Evolutionary conservation across 257 asterid species (phyloP).

Genomic region (Solanum habrochaites): DNA sequence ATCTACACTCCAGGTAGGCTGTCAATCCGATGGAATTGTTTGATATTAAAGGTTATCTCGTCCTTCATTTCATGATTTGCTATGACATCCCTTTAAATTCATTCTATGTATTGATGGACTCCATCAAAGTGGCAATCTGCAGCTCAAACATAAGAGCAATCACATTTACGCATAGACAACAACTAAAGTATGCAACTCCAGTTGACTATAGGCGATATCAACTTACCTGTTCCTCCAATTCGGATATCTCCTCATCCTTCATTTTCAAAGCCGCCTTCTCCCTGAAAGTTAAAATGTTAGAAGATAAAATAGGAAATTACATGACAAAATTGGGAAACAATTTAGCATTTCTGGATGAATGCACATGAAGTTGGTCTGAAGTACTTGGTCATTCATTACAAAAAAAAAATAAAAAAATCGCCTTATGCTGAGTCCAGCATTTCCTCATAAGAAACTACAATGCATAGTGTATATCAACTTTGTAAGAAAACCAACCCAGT

Average conservation of each 20-base stretch:
- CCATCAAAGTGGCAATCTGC: conserved; percentile 55
- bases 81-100: conserved; percentile 15
- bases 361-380: not conserved
- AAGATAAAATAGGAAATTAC: not conserved
- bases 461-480: not conserved
- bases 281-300: conserved; percentile 21
- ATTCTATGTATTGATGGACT: conserved; percentile 31
- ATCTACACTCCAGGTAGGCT: conserved; percentile 7
- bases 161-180: not conserved
- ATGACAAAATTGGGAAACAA: not conserved
- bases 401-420: not conserved
- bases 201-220: not conserved
- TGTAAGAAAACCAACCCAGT: not conserved
- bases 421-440: not conserved
- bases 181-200: not conserved
- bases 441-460: not conserved
- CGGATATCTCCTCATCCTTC: conserved; percentile 52
- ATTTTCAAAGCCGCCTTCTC: conserved; percentile 28
- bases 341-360: not conserved
- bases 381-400: not conserved
- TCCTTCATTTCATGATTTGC: conserved; percentile 13
- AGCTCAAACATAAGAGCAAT: not conserved
- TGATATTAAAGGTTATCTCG: not conserved
- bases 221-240: conserved; percentile 77
- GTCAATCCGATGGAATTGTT: not conserved